Evolutionary conservation across 345 rosid genomes (phyloP), one percentile per base, ranked within the genome.

Genomic region (Abelmoschus esculentus): DNA sequence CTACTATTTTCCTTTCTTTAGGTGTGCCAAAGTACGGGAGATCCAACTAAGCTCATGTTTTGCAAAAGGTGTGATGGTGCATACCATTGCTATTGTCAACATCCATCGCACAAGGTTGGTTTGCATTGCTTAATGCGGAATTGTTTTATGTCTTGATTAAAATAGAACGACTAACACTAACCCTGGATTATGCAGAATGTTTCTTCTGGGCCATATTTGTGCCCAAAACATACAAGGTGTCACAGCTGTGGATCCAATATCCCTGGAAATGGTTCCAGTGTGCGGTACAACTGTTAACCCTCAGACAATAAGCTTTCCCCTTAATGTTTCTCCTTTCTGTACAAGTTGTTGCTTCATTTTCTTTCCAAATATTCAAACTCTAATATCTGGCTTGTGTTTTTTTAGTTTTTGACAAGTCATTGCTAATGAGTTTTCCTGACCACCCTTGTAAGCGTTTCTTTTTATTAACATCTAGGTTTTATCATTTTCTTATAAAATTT

Each of bases 81-180:
- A 63, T 96, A 89, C 79, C 99, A 96, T 81, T 96, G 99, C 83
- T 91, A 96, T 75, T 96, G 99, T 75, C 99, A 92, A 79, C 99
- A 92, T 76, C 99, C 98, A 67, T 91, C 97, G 0, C 99, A 96
- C 89, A 96, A 96, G 93, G 99, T 95, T 73, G 55, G 73, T 73
- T 69, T 73, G 17, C 56, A 42, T 69, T 75, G 32, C 54, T 65
- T 76, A 19, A 72, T 34, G 47, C 32, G 69, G 26, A 70, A 54
- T 54, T 54, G 3, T 28, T 50, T 69, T 53, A 68, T 63, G 22
- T 67, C 73, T 79, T 65, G 15, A 46, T 40, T 55, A 61, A 19
- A 73, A 53, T 31, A 28, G 71, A 53, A 46, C 28, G 55, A 29
- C 72, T 44, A 73, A 64, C 14, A 17, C 36, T 13, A 34, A 50